Conservation (phyloP, 345 rosid species). For the Turnera subulata region DNA sequence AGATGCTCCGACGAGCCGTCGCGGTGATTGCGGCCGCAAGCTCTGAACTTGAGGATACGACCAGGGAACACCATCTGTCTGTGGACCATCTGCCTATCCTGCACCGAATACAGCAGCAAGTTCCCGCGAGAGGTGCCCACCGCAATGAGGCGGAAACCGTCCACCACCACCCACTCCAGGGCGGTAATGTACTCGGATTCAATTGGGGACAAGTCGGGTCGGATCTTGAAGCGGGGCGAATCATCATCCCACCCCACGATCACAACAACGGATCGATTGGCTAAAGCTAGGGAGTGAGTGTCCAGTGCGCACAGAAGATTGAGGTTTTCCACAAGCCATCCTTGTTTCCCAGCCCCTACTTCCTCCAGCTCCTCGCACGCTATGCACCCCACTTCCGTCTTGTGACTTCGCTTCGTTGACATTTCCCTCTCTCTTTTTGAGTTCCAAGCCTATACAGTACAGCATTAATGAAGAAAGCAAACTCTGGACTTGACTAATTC, state of each 20-base stretch:
- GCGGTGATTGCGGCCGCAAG: conserved; percentile 58
- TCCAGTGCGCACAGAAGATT: conserved; percentile 67
- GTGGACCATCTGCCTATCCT: conserved; percentile 64
- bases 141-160: conserved; percentile 59
- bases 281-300: conserved; percentile 62
- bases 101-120: conserved; percentile 58
- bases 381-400: conserved; percentile 82
- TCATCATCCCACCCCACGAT: conserved; percentile 66
- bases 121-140: conserved; percentile 84
- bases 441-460: too few relatives aligned
- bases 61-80: conserved; percentile 69
- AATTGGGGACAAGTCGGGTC: conserved; percentile 80
- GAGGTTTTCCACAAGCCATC: conserved; percentile 74
- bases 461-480: too few relatives aligned
- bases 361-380: conserved; percentile 74
- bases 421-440: neutral
- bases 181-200: conserved; percentile 67
- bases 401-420: conserved; percentile 46
- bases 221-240: conserved; percentile 62
- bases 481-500: too few relatives aligned
- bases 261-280: conserved; percentile 50
- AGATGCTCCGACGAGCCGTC: conserved; percentile 66
- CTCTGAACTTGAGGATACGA: conserved; percentile 65
- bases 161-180: conserved; percentile 79
- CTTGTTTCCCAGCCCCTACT: conserved; percentile 90